Conservation (phyloP, 768 basidiomycete genomes). For the Lactifluus rugatus region DNA sequence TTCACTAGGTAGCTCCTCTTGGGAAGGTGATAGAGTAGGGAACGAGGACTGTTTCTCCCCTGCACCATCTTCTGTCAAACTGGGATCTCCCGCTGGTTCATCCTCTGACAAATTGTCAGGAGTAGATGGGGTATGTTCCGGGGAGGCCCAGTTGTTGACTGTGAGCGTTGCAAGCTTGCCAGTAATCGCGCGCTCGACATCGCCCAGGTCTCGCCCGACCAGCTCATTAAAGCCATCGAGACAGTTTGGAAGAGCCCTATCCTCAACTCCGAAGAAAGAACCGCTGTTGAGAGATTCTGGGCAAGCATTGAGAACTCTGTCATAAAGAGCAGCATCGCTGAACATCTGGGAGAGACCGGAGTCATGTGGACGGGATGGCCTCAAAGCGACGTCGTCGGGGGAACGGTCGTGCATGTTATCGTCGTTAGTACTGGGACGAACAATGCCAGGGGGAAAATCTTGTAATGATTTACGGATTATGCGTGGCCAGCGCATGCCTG, state of each 20-base stretch:
- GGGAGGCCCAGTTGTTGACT: slow-evolving; percentile 29
- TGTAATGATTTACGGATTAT: background rate
- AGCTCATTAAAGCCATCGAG: slow-evolving; percentile 33
- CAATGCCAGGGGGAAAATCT: background rate
- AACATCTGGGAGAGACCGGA: slow-evolving; percentile 30
- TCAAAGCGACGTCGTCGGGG: background rate
- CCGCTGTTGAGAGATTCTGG: background rate
- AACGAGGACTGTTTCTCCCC: background rate
- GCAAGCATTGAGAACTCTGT: slow-evolving; percentile 25
- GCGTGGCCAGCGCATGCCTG: slow-evolving; percentile 11
- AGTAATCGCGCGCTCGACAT: slow-evolving; percentile 28
- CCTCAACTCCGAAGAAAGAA: background rate
- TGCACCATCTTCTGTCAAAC: slow-evolving; percentile 23
- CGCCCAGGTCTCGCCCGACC: slow-evolving; percentile 33
- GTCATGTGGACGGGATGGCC: background rate
- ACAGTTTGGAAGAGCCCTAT: slow-evolving; percentile 18
- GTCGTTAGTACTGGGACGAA: background rate
- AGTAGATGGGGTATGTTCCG: slow-evolving; percentile 11
- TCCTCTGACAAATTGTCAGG: background rate
- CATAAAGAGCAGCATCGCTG: slow-evolving; percentile 32
- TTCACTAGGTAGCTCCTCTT: slow-evolving; percentile 23
- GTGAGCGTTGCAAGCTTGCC: slow-evolving; percentile 32
- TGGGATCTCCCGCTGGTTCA: background rate
- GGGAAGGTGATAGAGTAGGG: background rate
- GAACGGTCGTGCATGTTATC: background rate